Percentiles rank a stretch among this genome's conserved stretches.
These are phyloP conservation scores for Entoloma clypeatum DNA, from an alignment of 1,284 basidiomycete genomes.

Conservation along the genomic window DNA sequence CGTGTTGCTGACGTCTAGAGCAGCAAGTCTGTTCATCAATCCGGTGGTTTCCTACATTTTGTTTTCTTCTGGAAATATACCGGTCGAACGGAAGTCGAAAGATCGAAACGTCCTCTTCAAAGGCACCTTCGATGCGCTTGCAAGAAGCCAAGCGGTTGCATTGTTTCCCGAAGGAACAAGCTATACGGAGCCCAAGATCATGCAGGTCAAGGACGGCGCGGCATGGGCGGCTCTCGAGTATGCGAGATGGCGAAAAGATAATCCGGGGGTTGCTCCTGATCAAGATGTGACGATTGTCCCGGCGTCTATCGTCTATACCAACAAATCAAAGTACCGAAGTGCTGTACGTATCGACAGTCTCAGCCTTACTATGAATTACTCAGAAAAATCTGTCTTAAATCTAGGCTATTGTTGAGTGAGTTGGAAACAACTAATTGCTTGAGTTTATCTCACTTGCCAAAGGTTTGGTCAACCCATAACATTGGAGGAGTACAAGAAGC, in stretches of 20 bases:
- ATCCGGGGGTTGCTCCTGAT: conserved; percentile 38
- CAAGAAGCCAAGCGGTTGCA: conserved; percentile 77
- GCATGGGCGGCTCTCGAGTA: conserved; percentile 96
- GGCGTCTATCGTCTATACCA: conserved; percentile 87
- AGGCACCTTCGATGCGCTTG: conserved; percentile 85
- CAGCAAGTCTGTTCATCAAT: conserved; percentile 75
- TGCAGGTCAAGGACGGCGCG: conserved; percentile 95
- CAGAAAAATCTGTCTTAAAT: neutral
- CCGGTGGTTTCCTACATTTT: conserved; percentile 72
- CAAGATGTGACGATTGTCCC: conserved; percentile 66
- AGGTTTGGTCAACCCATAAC: conserved; percentile 83
- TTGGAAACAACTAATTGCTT: conserved; percentile 6
- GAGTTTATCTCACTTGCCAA: conserved; percentile 7
- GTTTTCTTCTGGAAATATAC: conserved; percentile 90
- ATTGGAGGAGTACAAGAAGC: conserved; percentile 70
- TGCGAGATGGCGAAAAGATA: conserved; percentile 67
- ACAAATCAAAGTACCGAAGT: conserved; percentile 93
- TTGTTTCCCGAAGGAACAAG: conserved; percentile 93
- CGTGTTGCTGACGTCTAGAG: conserved; percentile 7
- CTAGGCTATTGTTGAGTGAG: conserved; percentile 71
- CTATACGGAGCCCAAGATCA: conserved; percentile 87
- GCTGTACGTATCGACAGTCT: conserved; percentile 44
- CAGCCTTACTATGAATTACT: too few species aligned
- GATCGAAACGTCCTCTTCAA: conserved; percentile 88
- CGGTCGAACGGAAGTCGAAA: conserved; percentile 90